Base-by-base conservation (phyloP, 2,329 filamentous ascomycete species). In the Fusarium ramigenum region DNA sequence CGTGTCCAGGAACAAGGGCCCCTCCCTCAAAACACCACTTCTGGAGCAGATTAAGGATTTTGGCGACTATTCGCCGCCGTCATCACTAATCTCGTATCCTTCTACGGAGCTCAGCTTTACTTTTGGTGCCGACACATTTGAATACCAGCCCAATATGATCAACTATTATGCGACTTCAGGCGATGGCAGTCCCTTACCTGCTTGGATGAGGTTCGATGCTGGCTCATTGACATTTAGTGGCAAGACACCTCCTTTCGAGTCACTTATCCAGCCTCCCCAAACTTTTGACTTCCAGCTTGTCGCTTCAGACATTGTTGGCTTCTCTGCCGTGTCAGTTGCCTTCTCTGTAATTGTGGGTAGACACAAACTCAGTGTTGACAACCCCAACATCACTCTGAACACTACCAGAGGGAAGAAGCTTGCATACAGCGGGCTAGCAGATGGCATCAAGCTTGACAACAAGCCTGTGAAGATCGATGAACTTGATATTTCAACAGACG, bases 181-280 rank as follows among this genome's bases (percentile, higher is more conserved):
- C 9, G 89, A 96, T 77, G 93, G 93, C 77, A 93, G 93, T n/a
- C 94, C 95, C 40, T 84, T 97, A 40, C 95, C 95, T 25, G 91
- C 94, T 2, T 97, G 95, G 95, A 84, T 97, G 49, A 84, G 84
- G n/a, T 97, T 97, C 77, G 88, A 96, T 74, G 79, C 87, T 2
- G 79, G 79, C 4, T 85, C 82, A 1, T 83, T 97, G 43, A 87
- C 86, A 2, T 97, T 97, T 76, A 89, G 88, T 2, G 95, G 95
- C 30, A 88, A 83, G 39, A 92, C 92, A 4, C 94, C 94, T 2
- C 83, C 90, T 2, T 85, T 90, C 52, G 87, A 89, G 65, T 90
- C 89, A 34, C 84, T 92, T 15, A 82, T 90, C 40, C 88, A 91
- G 37, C 90, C 90, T 12, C 92, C 94, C 7, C 92, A 97, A 78